Conservation (phyloP, 148 eudicot species). For the Mesembryanthemum crystallinum region DNA sequence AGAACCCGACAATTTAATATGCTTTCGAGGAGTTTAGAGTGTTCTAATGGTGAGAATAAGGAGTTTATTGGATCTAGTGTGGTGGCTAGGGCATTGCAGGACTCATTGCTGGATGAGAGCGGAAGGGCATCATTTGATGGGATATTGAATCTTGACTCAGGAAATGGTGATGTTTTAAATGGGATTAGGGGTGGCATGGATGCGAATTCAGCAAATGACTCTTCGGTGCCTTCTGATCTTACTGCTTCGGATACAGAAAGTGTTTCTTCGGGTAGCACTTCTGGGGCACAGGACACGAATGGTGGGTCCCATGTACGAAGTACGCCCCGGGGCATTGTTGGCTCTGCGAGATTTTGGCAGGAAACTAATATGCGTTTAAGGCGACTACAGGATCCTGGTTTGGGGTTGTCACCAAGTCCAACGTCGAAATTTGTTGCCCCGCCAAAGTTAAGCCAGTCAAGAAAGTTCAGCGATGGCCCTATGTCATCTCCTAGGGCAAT, state of each 20-base stretch:
- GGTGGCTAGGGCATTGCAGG: slow-evolving; percentile 51
- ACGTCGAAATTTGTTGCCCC: slow-evolving; percentile 48
- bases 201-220: slow-evolving; percentile 51
- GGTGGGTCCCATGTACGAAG: slow-evolving; percentile 34
- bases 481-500: slow-evolving; percentile 59
- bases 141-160: slow-evolving; percentile 55
- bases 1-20: slow-evolving; percentile 44
- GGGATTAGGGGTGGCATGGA: slow-evolving; percentile 35
- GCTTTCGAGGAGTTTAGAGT: slow-evolving; percentile 58
- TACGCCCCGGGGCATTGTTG: slow-evolving; percentile 59
- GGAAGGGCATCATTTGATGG: slow-evolving; percentile 80
- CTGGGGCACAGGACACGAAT: slow-evolving; percentile 59
- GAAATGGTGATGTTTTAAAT: slow-evolving; percentile 47
- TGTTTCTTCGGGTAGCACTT: slow-evolving; percentile 88
- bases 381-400: slow-evolving; percentile 87
- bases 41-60: slow-evolving; percentile 39
- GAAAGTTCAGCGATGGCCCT: slow-evolving; percentile 55
- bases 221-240: slow-evolving; percentile 60
- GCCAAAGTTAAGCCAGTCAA: slow-evolving; percentile 54
- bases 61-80: slow-evolving; percentile 55
- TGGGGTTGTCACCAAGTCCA: slow-evolving; percentile 62
- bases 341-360: slow-evolving; percentile 91
- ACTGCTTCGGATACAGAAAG: slow-evolving; percentile 88
- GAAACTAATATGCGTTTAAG: slow-evolving; percentile 92
- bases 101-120: slow-evolving; percentile 51